Evolutionary conservation across 495 filamentous ascomycete genomes (phyloP).

Genomic region (Neurospora sp.): DNA sequence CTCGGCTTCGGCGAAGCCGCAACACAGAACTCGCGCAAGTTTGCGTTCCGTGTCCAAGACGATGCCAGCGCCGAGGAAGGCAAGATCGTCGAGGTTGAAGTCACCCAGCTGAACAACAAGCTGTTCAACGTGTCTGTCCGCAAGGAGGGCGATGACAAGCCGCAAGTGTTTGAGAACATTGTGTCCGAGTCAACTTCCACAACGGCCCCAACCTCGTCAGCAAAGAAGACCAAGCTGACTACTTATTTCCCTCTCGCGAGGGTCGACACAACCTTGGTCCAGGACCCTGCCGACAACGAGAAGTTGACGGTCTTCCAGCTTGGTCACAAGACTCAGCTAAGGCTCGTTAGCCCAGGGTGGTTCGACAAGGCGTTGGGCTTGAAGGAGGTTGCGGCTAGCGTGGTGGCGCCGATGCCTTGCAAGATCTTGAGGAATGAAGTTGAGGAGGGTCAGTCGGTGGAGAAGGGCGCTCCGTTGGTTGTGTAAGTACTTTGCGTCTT

Average conservation of each 20-base stretch:
- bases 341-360: conserved; percentile 61
- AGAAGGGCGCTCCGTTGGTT: conserved; percentile 79
- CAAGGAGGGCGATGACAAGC: conserved; percentile 19
- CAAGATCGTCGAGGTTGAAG: conserved; percentile 42
- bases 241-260: conserved; percentile 68
- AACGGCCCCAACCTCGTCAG: conserved; percentile 8
- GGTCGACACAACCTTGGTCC: conserved; percentile 70
- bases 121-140: conserved; percentile 58
- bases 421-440: conserved; percentile 84
- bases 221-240: conserved; percentile 31
- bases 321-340: conserved; percentile 66
- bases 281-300: conserved; percentile 45
- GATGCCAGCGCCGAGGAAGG: conserved; percentile 32
- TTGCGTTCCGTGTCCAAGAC: conserved; percentile 45
- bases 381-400: conserved; percentile 71
- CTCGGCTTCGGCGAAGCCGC: conserved; percentile 44
- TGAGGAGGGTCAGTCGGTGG: conserved; percentile 65
- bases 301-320: conserved; percentile 72
- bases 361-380: conserved; percentile 76
- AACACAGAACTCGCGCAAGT: conserved; percentile 33
- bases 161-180: conserved; percentile 34
- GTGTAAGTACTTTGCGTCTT: conserved; percentile 43
- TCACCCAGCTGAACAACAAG: conserved; percentile 52
- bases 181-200: conserved; percentile 20
- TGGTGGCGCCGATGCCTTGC: conserved; percentile 85